These are phyloP conservation scores for Globisporangium middletonii DNA, from an alignment of 352 stramenopile genomes.

Conservation along the genomic window DNA sequence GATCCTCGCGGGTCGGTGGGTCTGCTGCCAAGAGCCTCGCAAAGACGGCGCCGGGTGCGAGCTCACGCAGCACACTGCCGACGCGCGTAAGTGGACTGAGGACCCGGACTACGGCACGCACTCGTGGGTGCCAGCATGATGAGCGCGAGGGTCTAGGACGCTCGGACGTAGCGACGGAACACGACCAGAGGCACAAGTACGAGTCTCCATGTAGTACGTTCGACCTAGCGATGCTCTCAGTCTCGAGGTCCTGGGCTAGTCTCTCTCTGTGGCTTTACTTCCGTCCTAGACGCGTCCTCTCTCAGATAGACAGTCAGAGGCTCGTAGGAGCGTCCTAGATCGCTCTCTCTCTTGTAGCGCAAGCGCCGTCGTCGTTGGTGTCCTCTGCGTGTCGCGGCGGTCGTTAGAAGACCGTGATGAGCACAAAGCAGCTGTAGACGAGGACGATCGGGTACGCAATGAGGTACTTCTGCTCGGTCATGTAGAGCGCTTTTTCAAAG, in stretches of 20 bases:
- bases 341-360: not conserved
- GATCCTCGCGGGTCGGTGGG: slow-evolving; percentile 38
- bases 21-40: slow-evolving; percentile 40
- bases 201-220: too few species aligned
- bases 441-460: slow-evolving; percentile 96
- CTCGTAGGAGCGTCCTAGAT: too few species aligned
- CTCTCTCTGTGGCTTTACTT: too few species aligned
- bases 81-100: slow-evolving; percentile 21
- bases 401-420: slow-evolving; percentile 97
- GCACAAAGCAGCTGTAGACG: slow-evolving; percentile 97
- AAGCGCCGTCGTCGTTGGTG: too few species aligned
- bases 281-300: not conserved
- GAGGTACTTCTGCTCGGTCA: slow-evolving; percentile 96
- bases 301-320: not conserved
- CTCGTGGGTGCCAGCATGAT: slow-evolving; percentile 22
- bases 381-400: too few species aligned
- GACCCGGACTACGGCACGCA: slow-evolving; percentile 35
- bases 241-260: too few species aligned
- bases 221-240: too few species aligned
- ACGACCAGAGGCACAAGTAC: not conserved
- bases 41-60: slow-evolving; percentile 29
- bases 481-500: slow-evolving; percentile 94
- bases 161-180: not conserved
- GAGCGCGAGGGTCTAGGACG: not conserved
- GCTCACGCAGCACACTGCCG: slow-evolving; percentile 23